phyloP scores from a whole-genome alignment of 345 rosid genomes.

The Salix dunnii region DNA sequence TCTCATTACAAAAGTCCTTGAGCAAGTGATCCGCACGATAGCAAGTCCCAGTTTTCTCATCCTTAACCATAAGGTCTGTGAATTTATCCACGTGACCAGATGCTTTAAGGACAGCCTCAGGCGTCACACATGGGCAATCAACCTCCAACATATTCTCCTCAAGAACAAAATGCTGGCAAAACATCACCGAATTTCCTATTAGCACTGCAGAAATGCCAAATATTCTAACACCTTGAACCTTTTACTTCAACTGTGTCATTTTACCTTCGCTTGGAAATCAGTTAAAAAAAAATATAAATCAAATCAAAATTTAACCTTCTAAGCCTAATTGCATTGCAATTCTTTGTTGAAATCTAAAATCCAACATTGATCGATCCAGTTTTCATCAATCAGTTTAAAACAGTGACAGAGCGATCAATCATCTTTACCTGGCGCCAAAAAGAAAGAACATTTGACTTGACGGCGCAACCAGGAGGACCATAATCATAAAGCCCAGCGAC shows the following conservation, averaged over 20 bases:
- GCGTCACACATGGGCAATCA: constrained; percentile 94
- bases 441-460: constrained; percentile 76
- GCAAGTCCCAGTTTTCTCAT: constrained; percentile 77
- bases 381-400: background rate
- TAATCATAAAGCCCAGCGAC: constrained; percentile 93
- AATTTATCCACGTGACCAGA: constrained; percentile 97
- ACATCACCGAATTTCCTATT: background rate
- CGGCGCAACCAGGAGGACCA: constrained; percentile 89
- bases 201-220: background rate
- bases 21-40: constrained; percentile 90
- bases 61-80: constrained; percentile 97
- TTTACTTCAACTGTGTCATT: background rate
- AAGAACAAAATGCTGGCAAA: constrained; percentile 80
- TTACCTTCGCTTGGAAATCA: background rate
- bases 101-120: constrained; percentile 88
- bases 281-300: background rate
- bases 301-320: background rate
- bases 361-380: background rate
- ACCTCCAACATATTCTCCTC: constrained; percentile 96
- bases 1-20: constrained; percentile 81
- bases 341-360: background rate
- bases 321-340: background rate
- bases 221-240: background rate
- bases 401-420: background rate
- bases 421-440: constrained; percentile 86